Evolutionary conservation across 2,329 filamentous ascomycete genomes (phyloP).

Genomic region (Chaetomiaceae sp.): DNA sequence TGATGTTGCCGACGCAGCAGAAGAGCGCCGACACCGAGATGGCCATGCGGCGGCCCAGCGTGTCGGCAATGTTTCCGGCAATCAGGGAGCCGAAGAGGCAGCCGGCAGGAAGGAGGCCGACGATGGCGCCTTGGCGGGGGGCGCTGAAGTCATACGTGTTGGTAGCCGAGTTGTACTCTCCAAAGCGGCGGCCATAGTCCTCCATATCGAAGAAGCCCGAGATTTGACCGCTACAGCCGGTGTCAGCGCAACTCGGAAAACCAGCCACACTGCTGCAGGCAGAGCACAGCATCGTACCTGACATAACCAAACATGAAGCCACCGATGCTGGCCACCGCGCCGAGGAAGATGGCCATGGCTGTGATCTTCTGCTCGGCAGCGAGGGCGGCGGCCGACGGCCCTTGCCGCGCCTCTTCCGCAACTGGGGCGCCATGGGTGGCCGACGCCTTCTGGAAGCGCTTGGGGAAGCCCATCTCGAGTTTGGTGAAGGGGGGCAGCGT

Average conservation of each 20-base stretch:
- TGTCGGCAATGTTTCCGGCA: conserved; percentile 59
- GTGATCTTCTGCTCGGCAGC: conserved; percentile 21
- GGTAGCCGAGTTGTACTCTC: conserved; percentile 33
- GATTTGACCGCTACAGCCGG: conserved; percentile 45
- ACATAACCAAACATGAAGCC: conserved; percentile 54
- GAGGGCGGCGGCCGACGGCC: conserved; percentile 2
- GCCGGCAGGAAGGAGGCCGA: conserved; percentile 56
- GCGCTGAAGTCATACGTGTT: conserved; percentile 46
- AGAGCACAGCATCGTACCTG: conserved; percentile 32
- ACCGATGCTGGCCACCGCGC: conserved; percentile 47
- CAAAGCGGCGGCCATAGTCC: conserved; percentile 51
- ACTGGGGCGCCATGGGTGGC: background rate
- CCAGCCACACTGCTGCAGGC: background rate
- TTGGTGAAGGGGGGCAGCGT: background rate
- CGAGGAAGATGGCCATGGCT: conserved; percentile 35
- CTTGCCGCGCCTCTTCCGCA: background rate
- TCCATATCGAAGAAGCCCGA: conserved; percentile 56
- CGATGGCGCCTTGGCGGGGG: conserved; percentile 56
- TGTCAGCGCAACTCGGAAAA: conserved; percentile 4
- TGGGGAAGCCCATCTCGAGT: conserved; percentile 3
- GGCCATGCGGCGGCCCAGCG: conserved; percentile 55
- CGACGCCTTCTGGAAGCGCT: conserved; percentile 3
- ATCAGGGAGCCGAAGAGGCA: conserved; percentile 54
- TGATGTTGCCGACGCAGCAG: conserved; percentile 59
- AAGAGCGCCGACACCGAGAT: conserved; percentile 57